Base-by-base conservation (phyloP, 2,329 filamentous ascomycete genomes). In the Huntiella decipiens region DNA sequence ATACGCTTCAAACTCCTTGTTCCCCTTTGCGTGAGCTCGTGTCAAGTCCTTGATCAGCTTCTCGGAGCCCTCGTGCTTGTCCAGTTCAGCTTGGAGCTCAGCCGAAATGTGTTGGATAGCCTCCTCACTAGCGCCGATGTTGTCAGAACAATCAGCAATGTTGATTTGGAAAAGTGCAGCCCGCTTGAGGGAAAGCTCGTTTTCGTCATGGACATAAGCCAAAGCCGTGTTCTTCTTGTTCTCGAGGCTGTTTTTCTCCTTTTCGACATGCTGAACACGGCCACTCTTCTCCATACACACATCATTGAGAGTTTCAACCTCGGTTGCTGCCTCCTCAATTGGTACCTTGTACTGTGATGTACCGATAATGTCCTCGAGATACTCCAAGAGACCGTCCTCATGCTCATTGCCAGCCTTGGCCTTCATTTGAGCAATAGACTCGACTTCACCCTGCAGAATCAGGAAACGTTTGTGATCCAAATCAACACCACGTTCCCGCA, bases 361-460 rank as follows among this genome's bases (percentile, higher is more conserved):
- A 51, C 92, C 91, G 55, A 98, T 96, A 51, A 98, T 98, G 56
- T 98, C 91, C 60, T 98, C 91, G 0, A 98, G 74, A 53, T 98
- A 98, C 60, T 98, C 91, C 13, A 98, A 70, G 3, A 98, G 72
- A 10, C 91, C 91, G 56, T 98, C 91, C 51, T 98, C 91, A 57
- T 96, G 88, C 60, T 98, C 91, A 54, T 84, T 88, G 37, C 73
- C 79, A 3, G 92, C 91, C 61, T 98, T 98, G 13, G 92, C 72
- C 63, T 98, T 98, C 91, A 98, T 98, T 62, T 96, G 91, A 5
- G 91, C 88, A 58, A 98, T 98, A 0, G 88, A 95, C 61, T 98
- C 91, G 49, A 98, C 91, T 60, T 98, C 91, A 57, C 91, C 91
- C 61, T 98, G 91, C 8, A 98, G 66, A 57, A 98, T 98, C 45